Conservation (phyloP, 345 rosid species). For the Triadica sebifera region DNA sequence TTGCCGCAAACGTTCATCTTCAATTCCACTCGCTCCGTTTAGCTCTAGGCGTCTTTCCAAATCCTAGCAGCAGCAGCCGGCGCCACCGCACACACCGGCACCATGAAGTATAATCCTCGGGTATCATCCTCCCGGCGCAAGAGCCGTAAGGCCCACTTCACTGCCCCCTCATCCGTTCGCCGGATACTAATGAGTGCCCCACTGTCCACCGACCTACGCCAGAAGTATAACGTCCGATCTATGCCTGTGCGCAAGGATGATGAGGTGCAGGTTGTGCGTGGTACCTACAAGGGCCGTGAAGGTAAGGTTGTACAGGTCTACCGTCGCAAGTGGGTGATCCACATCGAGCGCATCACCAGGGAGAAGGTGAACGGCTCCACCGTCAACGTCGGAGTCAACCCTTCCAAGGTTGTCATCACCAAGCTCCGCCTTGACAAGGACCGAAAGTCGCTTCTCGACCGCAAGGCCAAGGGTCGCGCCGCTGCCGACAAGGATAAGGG, state of each 20-base stretch:
- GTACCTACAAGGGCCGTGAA: slow-evolving; percentile 76
- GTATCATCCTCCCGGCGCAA: slow-evolving; percentile 75
- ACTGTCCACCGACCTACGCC: slow-evolving; percentile 63
- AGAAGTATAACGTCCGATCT: slow-evolving; percentile 75
- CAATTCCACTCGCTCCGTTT: not conserved
- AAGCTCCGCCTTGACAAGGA: slow-evolving; percentile 81
- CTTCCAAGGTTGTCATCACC: slow-evolving; percentile 65
- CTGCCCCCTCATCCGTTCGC: slow-evolving; percentile 67
- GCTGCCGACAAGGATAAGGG: slow-evolving; percentile 80
- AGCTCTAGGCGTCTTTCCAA: too few species aligned
- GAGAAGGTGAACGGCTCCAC: slow-evolving; percentile 83
- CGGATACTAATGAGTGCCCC: slow-evolving; percentile 76
- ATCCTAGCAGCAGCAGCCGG: slow-evolving; percentile 8
- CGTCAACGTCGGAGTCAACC: slow-evolving; percentile 68
- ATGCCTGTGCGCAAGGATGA: slow-evolving; percentile 82
- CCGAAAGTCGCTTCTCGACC: slow-evolving; percentile 59
- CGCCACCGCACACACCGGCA: not conserved
- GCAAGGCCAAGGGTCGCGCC: slow-evolving; percentile 77
- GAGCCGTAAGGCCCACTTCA: slow-evolving; percentile 75
- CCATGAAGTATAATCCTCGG: slow-evolving; percentile 74
- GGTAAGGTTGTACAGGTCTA: slow-evolving; percentile 78
- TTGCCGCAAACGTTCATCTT: not conserved
- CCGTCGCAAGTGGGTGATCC: slow-evolving; percentile 80
- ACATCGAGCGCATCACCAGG: slow-evolving; percentile 72
- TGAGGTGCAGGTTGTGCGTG: slow-evolving; percentile 78